Evolutionary conservation across 129 eudicot genomes (phyloP).

Genomic region (Ambrosia artemisiifolia): DNA sequence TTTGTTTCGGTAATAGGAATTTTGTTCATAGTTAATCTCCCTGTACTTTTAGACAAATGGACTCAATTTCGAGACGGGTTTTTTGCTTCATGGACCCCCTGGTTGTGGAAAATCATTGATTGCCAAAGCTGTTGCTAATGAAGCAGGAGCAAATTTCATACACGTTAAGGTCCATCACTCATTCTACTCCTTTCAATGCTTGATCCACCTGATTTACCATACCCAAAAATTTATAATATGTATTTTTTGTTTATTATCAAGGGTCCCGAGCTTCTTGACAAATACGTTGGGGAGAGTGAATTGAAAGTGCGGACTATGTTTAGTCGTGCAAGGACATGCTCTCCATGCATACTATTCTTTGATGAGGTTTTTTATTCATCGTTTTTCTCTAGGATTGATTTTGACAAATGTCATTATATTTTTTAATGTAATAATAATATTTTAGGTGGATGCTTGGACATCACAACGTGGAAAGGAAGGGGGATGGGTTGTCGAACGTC

Average conservation of each 20-base stretch:
- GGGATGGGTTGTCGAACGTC: constrained; percentile 67
- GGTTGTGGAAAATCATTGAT: constrained; percentile 96
- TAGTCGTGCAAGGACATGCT: constrained; percentile 91
- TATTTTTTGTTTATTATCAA: constrained; percentile 12
- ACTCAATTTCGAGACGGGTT: constrained; percentile 63
- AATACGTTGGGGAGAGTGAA: constrained; percentile 97
- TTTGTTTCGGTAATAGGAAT: no score
- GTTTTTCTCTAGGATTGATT: background rate
- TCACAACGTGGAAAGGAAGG: constrained; percentile 71
- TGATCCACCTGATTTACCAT: background rate
- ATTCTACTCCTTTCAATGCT: background rate
- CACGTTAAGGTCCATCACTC: constrained; percentile 64
- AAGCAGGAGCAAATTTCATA: constrained; percentile 94
- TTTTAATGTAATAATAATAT: background rate
- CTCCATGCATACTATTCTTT: constrained; percentile 92
- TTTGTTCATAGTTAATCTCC: background rate
- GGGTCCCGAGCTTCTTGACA: constrained; percentile 93
- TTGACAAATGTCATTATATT: background rate
- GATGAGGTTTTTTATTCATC: constrained; percentile 61
- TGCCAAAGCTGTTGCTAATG: constrained; percentile 95
- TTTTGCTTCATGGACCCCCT: constrained; percentile 93
- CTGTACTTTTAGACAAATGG: constrained; percentile 50
- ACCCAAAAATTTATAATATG: background rate
- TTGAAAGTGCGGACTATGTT: constrained; percentile 76
- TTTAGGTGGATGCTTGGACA: constrained; percentile 74